Evolutionary conservation across 2,329 filamentous ascomycete genomes (phyloP).

Genomic region (Ophiostoma ips): DNA sequence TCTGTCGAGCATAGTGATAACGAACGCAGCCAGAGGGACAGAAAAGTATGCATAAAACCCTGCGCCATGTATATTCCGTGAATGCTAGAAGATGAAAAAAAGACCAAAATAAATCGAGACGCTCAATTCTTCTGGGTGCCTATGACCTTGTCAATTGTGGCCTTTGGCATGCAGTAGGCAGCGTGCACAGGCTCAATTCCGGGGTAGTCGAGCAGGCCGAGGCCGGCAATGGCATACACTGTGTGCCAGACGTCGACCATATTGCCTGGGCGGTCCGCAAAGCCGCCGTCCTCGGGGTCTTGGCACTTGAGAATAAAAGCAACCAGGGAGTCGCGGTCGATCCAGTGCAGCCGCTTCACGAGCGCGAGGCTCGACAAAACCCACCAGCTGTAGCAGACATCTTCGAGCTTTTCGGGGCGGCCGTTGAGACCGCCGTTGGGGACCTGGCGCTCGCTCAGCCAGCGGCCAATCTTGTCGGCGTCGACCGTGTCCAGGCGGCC

Average conservation of each 20-base stretch:
- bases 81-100: neutral
- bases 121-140: conserved; percentile 14
- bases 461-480: conserved; percentile 66
- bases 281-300: conserved; percentile 69
- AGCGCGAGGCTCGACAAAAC: conserved; percentile 84
- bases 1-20: no score
- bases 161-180: conserved; percentile 70
- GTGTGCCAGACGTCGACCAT: conserved; percentile 98
- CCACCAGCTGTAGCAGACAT: conserved; percentile 99
- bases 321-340: conserved; percentile 67
- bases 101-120: neutral
- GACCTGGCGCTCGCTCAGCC: conserved; percentile 88
- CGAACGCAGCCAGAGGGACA: no score
- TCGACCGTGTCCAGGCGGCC: conserved; percentile 70
- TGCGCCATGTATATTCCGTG: neutral
- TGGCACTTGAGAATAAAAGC: conserved; percentile 79
- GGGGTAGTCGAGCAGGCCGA: conserved; percentile 69
- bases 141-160: conserved; percentile 46
- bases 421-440: conserved; percentile 83
- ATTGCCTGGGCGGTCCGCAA: conserved; percentile 81
- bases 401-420: conserved; percentile 85
- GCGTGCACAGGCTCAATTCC: conserved; percentile 73
- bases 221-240: conserved; percentile 71
- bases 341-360: conserved; percentile 81
- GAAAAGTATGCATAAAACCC: no score